Base-by-base conservation (phyloP, 1,284 basidiomycete genomes). In the Meira nashicola region DNA sequence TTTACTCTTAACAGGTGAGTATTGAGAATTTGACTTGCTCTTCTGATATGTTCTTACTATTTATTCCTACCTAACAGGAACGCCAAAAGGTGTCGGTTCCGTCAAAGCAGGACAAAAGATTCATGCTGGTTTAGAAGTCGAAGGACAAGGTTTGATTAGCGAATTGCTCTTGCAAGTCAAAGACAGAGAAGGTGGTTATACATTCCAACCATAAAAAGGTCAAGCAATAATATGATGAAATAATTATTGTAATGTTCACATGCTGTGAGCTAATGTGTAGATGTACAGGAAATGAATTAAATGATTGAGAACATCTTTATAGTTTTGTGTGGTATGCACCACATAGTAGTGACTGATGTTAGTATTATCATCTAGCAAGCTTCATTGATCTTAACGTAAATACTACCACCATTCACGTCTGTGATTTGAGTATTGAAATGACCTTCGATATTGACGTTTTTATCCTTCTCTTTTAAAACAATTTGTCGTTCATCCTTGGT, bases 21-120 rank as follows among this genome's bases (percentile, higher is more conserved):
- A 12, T 15, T 4, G 14, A 15, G 21, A 5, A n/a, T 28, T 5
- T 17, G 21, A 50, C 38, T n/a, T 21, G 28, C 6, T 23, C 8
- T 14, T 6, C 49, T 6, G 8, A 19, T 21, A 3, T 23, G n/a
- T 12, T n/a, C 21, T 33, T 50, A 47, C 37, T 25, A 11, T 23
- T 48, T 43, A 19, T 37, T 39, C 23, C 11, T 43, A 2, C 7
- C 37, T 23, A 25, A 14, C 44, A 72, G 79, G 90, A 14, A 97
- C 93, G 1, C 94, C 94, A 0, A 84, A 87, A 0, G 94, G 94
- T 33, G 92, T 97, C 1, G 90, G 92, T 12, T 85, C 86, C 3
- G 79, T 97, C 57, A 71, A 79, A 1, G 83, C 86, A 1, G 91
- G 91, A 0, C 91, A 98, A 79, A 83, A 82, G 39, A 84, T 97